Conservation (phyloP, 1,284 basidiomycete genomes). For the Apiotrichum siamense region DNA sequence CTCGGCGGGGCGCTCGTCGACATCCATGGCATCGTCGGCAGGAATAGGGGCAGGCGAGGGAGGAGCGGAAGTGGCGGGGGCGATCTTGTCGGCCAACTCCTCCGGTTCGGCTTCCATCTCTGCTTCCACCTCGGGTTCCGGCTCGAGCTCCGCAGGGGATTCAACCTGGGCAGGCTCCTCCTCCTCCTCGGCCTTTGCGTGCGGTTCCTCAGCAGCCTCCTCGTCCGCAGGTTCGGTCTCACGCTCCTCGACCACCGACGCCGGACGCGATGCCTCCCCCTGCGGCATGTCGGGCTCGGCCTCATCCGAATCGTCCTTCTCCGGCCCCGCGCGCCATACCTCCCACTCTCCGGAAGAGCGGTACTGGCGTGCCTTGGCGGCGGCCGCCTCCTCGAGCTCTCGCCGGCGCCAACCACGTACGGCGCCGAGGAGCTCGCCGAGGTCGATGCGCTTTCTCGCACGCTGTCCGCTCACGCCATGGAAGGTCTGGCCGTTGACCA, state of each 20-base stretch:
- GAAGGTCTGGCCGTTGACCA: constrained; percentile 48
- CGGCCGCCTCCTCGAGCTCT: constrained; percentile 35
- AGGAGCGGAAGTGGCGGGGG: neutral
- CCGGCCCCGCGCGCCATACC: constrained; percentile 13
- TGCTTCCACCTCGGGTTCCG: neutral
- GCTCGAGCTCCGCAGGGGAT: neutral
- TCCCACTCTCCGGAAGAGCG: constrained; percentile 18
- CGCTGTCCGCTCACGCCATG: constrained; percentile 17
- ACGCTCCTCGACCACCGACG: neutral
- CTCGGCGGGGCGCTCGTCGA: neutral
- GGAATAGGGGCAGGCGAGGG: neutral
- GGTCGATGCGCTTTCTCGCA: constrained; percentile 46
- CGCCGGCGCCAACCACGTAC: constrained; percentile 58
- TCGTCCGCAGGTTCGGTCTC: neutral
- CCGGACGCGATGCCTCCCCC: neutral
- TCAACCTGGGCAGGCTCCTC: neutral
- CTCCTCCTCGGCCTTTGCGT: neutral
- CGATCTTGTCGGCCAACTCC: neutral
- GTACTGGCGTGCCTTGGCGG: constrained; percentile 22
- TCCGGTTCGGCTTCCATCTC: neutral
- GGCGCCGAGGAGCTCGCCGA: constrained; percentile 64
- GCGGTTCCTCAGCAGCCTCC: neutral
- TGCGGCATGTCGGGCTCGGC: neutral
- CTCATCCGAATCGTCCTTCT: neutral
- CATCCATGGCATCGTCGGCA: neutral